These are phyloP conservation scores for Conringia planisiliqua DNA, from an alignment of 345 rosid genomes.

Conservation along the genomic window DNA sequence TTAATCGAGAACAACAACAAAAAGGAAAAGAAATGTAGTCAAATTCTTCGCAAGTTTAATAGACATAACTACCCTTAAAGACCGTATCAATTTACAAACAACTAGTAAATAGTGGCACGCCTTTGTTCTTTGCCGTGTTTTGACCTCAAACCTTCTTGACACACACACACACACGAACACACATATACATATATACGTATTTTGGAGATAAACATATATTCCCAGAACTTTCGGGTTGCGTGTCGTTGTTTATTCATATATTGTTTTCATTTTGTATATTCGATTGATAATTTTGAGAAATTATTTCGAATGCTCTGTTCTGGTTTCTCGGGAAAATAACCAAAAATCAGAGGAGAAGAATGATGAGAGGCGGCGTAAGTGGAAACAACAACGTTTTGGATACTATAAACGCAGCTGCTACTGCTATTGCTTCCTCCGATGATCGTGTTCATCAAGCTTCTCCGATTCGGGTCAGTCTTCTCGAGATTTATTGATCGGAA, in stretches of 20 bases:
- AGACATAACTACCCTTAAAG: conserved; percentile 13
- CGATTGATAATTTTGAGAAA: not conserved
- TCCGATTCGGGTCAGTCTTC: conserved; percentile 11
- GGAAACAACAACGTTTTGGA: conserved; percentile 47
- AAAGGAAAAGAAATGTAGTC: not conserved
- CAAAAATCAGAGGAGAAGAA: not conserved
- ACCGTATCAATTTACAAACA: conserved; percentile 16
- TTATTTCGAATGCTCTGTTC: conserved; percentile 28
- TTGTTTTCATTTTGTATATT: not conserved
- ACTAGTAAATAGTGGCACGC: conserved; percentile 14
- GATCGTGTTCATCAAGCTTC: conserved; percentile 60
- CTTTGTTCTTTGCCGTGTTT: conserved; percentile 38
- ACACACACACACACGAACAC: not conserved
- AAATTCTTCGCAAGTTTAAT: conserved; percentile 11
- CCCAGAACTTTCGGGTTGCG: conserved; percentile 35
- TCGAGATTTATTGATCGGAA: not conserved
- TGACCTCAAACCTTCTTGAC: conserved; percentile 34
- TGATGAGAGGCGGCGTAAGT: conserved; percentile 51
- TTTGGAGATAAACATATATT: conserved; percentile 12
- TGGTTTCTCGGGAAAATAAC: conserved; percentile 27
- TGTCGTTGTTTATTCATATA: conserved; percentile 14
- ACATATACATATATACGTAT: not conserved
- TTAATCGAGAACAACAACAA: not conserved
- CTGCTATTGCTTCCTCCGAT: conserved; percentile 78
- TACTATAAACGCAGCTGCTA: conserved; percentile 84